Percentiles rank a stretch among this genome's conserved stretches.
These are phyloP conservation scores for Starmerella ratchasimensis DNA, from an alignment of 805 yeast species.

Conservation along the genomic window DNA sequence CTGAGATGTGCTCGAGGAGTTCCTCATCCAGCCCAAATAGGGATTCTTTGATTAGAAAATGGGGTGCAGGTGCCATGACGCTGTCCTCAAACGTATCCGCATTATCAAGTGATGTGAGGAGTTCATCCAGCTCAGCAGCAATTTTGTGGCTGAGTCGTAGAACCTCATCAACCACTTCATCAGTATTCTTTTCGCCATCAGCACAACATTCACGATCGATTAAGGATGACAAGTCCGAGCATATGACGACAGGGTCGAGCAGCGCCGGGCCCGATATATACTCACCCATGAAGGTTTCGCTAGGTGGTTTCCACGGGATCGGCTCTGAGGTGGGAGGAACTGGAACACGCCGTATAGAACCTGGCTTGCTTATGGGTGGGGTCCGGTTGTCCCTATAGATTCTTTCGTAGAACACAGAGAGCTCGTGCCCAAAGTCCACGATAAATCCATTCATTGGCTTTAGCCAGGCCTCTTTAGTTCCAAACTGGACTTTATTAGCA, in stretches of 20 bases:
- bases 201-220: background rate
- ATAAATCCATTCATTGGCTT: constrained; percentile 57
- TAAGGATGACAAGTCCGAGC: constrained; percentile 21
- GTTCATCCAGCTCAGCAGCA: constrained; percentile 2
- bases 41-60: constrained; percentile 11
- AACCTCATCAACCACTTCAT: constrained; percentile 8
- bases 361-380: background rate
- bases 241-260: constrained; percentile 25
- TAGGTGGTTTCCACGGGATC: constrained; percentile 19
- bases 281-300: constrained; percentile 21
- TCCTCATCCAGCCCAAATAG: constrained; percentile 13
- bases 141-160: constrained; percentile 12
- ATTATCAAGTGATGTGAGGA: constrained; percentile 20
- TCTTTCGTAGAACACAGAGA: constrained; percentile 55
- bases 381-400: constrained; percentile 32
- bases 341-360: background rate
- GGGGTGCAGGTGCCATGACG: background rate
- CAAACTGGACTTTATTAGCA: constrained; percentile 62
- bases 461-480: constrained; percentile 75
- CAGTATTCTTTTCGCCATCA: constrained; percentile 3
- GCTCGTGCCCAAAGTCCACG: constrained; percentile 39
- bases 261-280: constrained; percentile 26
- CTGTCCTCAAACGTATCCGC: constrained; percentile 19
- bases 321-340: constrained; percentile 8
- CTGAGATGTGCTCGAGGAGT: too few relatives aligned